A percentile compares a stretch with the other conserved stretches of the same genome.
phyloP scores from a whole-genome alignment of 176 grass and related monocot genomes.

The Aegilops sharonensis region DNA sequence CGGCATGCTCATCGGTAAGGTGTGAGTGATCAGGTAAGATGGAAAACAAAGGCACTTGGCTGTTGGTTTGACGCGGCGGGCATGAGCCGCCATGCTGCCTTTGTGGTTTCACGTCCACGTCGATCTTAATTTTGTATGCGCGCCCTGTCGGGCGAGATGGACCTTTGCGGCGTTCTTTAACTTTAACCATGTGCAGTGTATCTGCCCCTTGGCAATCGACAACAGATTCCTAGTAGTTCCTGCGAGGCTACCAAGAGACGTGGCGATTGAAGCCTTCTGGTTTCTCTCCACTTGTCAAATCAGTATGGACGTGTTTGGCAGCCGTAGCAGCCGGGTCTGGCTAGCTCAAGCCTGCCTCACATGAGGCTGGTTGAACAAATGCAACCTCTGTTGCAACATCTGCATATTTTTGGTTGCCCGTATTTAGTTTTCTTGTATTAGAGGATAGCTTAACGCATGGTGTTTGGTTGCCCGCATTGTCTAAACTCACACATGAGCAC shows the following conservation, averaged over 20 bases:
- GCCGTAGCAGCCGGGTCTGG: too few relatives aligned
- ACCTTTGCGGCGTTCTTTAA: neutral
- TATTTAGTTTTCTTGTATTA: too few relatives aligned
- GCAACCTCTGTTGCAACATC: too few relatives aligned
- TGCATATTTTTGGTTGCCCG: too few relatives aligned
- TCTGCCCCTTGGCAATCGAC: neutral
- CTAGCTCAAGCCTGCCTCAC: too few relatives aligned
- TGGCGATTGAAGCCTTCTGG: too few relatives aligned
- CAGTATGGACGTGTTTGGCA: too few relatives aligned
- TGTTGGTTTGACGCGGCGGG: neutral
- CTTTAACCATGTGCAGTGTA: neutral
- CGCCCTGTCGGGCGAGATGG: neutral
- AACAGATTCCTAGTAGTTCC: neutral
- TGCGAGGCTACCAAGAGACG: neutral
- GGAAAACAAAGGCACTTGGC: neutral
- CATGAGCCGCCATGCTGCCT: neutral
- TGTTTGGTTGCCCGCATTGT: too few relatives aligned
- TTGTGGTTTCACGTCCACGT: neutral
- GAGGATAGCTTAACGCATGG: too few relatives aligned
- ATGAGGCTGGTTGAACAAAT: too few relatives aligned
- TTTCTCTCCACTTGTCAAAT: too few relatives aligned
- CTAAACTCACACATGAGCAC: too few relatives aligned
- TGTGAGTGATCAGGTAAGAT: neutral
- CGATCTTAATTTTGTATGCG: neutral
- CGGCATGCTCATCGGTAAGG: neutral